Conservation (phyloP, 179 eudicot genomes). For the Spergularia azorica region DNA sequence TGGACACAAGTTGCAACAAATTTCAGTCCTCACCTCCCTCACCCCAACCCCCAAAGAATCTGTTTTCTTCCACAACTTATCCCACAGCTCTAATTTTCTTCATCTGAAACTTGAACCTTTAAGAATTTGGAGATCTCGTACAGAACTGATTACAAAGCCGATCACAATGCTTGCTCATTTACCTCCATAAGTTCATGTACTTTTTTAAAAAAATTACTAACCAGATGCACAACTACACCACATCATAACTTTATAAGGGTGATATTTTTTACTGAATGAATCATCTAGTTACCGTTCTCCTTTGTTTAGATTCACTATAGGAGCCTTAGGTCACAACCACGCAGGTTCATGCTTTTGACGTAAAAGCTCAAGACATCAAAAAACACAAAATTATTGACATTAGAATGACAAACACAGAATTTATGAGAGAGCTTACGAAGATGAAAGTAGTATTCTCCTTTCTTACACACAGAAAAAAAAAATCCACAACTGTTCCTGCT, state of each 20-base stretch:
- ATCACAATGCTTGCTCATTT: background rate
- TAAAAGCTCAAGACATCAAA: background rate
- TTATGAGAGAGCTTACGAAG: no score
- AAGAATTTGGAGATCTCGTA: background rate
- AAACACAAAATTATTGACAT: no score
- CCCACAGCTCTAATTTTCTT: background rate
- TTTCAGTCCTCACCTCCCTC: background rate
- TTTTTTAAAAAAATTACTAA: background rate
- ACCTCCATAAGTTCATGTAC: background rate
- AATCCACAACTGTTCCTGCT: no score
- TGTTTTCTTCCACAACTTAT: background rate
- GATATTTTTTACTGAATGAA: background rate
- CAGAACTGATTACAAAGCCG: background rate
- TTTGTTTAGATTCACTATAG: background rate
- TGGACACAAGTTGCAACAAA: background rate
- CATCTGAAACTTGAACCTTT: background rate
- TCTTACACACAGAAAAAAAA: no score
- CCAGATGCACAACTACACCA: background rate
- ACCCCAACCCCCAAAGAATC: background rate
- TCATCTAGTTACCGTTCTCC: background rate
- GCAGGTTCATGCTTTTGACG: background rate
- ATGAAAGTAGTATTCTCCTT: no score
- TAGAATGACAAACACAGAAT: background rate
- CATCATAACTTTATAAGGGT: background rate
- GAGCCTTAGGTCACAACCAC: background rate